A percentile compares a stretch with the other conserved stretches of the same genome.
phyloP scores from a whole-genome alignment of 352 stramenopile genomes.

The Elongisporangium senticosum region DNA sequence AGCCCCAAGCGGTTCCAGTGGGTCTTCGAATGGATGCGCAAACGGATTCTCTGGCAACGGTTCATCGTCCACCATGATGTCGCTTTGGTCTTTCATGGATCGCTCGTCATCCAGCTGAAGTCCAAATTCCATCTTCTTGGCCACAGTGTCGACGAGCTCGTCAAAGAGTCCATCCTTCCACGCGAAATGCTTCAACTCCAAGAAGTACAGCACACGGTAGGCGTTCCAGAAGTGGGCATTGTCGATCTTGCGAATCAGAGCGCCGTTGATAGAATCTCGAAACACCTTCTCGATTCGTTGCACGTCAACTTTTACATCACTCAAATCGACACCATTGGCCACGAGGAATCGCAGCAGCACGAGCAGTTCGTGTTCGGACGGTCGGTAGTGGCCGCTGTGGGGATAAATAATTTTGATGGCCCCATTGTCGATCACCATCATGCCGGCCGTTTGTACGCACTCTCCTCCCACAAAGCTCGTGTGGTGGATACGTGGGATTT shows the following conservation, averaged over 20 bases:
- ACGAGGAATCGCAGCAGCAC: conserved; percentile 92
- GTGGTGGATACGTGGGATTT: conserved; percentile 94
- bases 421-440: conserved; percentile 92
- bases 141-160: conserved; percentile 66
- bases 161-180: conserved; percentile 78
- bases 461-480: conserved; percentile 97
- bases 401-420: conserved; percentile 93
- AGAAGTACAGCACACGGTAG: conserved; percentile 64
- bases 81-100: too few species aligned
- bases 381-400: conserved; percentile 97
- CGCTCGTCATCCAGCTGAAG: neutral
- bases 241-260: conserved; percentile 72
- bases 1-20: too few species aligned
- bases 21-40: too few species aligned
- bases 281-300: conserved; percentile 96
- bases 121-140: conserved; percentile 28
- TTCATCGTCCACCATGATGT: too few species aligned
- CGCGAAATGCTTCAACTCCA: conserved; percentile 67
- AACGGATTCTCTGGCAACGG: too few species aligned
- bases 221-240: conserved; percentile 86
- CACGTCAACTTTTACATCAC: conserved; percentile 90
- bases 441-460: conserved; percentile 94
- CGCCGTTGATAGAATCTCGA: conserved; percentile 67
- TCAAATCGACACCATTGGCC: conserved; percentile 86
- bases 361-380: conserved; percentile 93